Evolutionary conservation across 2,329 filamentous ascomycete genomes (phyloP).

Genomic region (Ophiostoma australiae): DNA sequence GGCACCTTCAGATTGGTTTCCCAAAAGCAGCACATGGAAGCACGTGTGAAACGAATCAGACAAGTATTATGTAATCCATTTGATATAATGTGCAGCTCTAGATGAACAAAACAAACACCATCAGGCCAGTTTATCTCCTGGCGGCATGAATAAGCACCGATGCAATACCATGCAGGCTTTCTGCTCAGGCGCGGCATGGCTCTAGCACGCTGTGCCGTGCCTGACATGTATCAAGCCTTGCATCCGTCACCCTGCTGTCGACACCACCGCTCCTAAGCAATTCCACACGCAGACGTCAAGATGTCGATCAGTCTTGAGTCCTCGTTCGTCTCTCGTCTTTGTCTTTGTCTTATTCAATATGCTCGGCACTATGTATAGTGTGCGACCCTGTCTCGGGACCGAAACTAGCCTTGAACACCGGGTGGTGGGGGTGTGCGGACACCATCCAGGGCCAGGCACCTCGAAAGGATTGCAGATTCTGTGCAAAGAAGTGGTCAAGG

Average conservation of each 20-base stretch:
- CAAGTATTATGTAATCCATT: not conserved
- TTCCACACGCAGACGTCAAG: not conserved
- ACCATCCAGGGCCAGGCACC: conserved; percentile 2
- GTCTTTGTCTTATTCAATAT: not conserved
- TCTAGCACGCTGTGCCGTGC: not conserved
- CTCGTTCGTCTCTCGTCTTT: not conserved
- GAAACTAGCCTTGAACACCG: not conserved
- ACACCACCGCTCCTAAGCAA: not conserved
- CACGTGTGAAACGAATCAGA: not conserved
- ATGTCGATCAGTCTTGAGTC: not conserved
- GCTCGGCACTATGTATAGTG: not conserved
- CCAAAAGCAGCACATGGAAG: not conserved
- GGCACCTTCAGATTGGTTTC: not conserved
- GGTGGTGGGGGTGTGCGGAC: not conserved
- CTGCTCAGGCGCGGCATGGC: not conserved
- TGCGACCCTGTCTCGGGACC: conserved; percentile 5
- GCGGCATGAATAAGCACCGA: not conserved
- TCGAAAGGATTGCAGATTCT: not conserved
- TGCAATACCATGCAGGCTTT: not conserved
- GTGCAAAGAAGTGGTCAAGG: not conserved
- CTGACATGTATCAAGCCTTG: not conserved
- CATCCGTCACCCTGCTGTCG: not conserved
- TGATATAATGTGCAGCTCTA: not conserved
- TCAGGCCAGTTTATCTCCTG: not conserved
- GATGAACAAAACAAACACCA: not conserved